Conservation (phyloP, 805 yeast species). For the Pichia gijzeniarum region DNA sequence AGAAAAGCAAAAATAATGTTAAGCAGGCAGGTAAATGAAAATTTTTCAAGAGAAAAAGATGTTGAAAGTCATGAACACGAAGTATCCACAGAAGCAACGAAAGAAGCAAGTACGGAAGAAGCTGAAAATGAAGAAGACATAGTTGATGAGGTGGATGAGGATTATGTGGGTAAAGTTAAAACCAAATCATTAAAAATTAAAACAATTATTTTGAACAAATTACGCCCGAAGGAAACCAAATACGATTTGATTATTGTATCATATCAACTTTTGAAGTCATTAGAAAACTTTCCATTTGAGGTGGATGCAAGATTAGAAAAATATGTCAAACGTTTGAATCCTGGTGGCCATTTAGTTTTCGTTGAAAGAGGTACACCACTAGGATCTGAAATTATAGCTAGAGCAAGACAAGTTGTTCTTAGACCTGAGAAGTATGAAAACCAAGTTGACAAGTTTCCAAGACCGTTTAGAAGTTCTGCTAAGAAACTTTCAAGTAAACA, state of each 20-base stretch:
- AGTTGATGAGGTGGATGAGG: constrained; percentile 23
- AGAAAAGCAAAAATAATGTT: constrained; percentile 71
- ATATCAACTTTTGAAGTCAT: constrained; percentile 63
- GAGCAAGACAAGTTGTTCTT: constrained; percentile 86
- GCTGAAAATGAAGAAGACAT: constrained; percentile 5
- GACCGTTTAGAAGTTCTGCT: constrained; percentile 48
- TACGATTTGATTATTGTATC: constrained; percentile 82
- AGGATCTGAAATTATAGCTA: constrained; percentile 82
- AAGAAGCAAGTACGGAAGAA: constrained; percentile 7
- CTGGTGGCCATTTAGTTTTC: constrained; percentile 73
- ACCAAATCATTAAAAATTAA: constrained; percentile 47
- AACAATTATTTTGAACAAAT: constrained; percentile 47
- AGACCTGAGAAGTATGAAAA: constrained; percentile 65
- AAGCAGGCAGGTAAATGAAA: constrained; percentile 59
- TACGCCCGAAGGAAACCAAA: constrained; percentile 42
- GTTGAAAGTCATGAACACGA: constrained; percentile 35
- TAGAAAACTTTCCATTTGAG: constrained; percentile 58
- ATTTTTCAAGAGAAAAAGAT: constrained; percentile 20
- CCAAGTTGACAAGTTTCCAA: constrained; percentile 58
- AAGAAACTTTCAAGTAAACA: constrained; percentile 7
- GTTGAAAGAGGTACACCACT: constrained; percentile 85
- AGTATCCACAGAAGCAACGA: constrained; percentile 6
- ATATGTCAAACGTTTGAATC: constrained; percentile 55
- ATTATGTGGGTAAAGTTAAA: constrained; percentile 47
- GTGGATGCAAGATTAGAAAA: constrained; percentile 62